Evolutionary conservation across 2,329 filamentous ascomycete genomes (phyloP).

Genomic region (Conoideocrella luteorostrata): DNA sequence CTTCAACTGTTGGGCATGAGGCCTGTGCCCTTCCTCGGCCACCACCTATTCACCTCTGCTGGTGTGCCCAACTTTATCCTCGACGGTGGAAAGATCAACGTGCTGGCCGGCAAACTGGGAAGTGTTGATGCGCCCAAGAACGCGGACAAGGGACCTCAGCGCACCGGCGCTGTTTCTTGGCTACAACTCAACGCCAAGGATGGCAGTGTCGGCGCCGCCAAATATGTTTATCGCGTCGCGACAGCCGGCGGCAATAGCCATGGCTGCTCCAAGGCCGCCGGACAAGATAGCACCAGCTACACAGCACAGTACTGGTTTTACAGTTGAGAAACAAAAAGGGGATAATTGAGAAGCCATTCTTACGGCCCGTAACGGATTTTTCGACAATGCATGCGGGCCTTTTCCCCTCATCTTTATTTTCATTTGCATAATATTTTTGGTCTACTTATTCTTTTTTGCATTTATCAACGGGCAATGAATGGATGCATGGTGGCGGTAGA

Average conservation of each 20-base stretch:
- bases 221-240: slow-evolving; percentile 46
- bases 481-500: too few relatives aligned
- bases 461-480: too few relatives aligned
- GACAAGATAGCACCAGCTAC: slow-evolving; percentile 47
- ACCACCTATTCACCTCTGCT: slow-evolving; percentile 58
- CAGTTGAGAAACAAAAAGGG: slow-evolving; percentile 14
- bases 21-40: slow-evolving; percentile 44
- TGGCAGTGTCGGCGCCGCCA: slow-evolving; percentile 27
- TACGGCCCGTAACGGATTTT: too few relatives aligned
- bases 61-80: slow-evolving; percentile 56
- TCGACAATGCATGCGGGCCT: too few relatives aligned
- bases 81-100: slow-evolving; percentile 26
- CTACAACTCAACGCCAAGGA: slow-evolving; percentile 40
- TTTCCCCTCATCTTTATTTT: too few relatives aligned
- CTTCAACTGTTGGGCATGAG: slow-evolving; percentile 31
- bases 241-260: slow-evolving; percentile 45
- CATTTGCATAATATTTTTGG: too few relatives aligned
- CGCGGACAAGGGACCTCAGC: slow-evolving; percentile 39
- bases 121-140: slow-evolving; percentile 43
- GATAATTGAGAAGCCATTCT: too few relatives aligned
- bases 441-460: too few relatives aligned
- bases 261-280: slow-evolving; percentile 33
- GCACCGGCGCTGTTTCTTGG: slow-evolving; percentile 50
- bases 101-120: slow-evolving; percentile 42
- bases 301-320: slow-evolving; percentile 55